Evolutionary conservation across 2,329 filamentous ascomycete genomes (phyloP).

Genomic region (Raffaelea ambrosiae): DNA sequence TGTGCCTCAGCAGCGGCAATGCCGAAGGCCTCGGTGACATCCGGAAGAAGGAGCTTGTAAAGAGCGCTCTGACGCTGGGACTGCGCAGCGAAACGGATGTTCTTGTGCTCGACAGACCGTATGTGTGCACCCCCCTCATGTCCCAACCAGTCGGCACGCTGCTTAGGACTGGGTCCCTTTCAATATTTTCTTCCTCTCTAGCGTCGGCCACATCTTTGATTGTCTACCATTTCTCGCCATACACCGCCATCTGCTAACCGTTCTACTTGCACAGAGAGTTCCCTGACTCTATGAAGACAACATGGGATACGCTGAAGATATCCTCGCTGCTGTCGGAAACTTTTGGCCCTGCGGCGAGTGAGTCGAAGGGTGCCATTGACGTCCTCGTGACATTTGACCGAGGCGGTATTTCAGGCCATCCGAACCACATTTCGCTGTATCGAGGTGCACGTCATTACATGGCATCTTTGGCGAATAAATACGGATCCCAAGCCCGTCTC

Average conservation of each 20-base stretch:
- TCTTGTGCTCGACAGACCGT: conserved; percentile 74
- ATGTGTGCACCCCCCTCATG: too few relatives aligned
- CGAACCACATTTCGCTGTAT: conserved; percentile 88
- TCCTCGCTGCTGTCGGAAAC: conserved; percentile 60
- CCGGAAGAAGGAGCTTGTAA: conserved; percentile 73
- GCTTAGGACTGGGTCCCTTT: too few relatives aligned
- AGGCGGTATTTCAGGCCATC: conserved; percentile 76
- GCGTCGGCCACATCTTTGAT: too few relatives aligned
- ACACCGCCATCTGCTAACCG: too few relatives aligned
- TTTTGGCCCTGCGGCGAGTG: conserved; percentile 71
- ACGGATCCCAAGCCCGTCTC: conserved; percentile 61
- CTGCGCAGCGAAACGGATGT: conserved; percentile 69
- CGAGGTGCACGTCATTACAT: conserved; percentile 72
- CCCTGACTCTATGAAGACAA: conserved; percentile 77
- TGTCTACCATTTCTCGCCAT: not conserved
- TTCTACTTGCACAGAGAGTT: conserved; percentile 52
- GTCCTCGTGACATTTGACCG: conserved; percentile 83
- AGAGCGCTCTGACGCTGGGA: conserved; percentile 71
- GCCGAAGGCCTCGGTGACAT: conserved; percentile 80
- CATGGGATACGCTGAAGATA: conserved; percentile 67
- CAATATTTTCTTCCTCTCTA: too few relatives aligned
- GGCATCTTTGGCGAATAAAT: conserved; percentile 52
- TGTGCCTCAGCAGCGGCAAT: conserved; percentile 86
- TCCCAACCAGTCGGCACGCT: too few relatives aligned
- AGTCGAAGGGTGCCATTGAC: conserved; percentile 57